Conservation (phyloP, 1,139 yeast genomes). For the Taphrina deformans region DNA sequence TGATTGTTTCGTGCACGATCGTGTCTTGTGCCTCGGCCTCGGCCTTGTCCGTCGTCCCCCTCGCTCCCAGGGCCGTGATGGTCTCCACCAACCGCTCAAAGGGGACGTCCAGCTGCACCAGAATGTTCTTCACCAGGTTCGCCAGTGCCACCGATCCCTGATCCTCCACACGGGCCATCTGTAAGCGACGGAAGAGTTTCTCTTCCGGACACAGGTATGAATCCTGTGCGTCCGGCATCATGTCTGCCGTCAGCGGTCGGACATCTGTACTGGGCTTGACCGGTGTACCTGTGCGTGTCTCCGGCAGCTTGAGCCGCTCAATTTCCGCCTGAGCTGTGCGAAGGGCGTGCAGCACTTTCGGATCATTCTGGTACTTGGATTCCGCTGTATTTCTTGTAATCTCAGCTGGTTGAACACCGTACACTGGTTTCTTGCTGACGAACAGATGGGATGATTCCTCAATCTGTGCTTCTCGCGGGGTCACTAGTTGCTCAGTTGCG, state of each 20-base stretch:
- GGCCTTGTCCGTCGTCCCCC: not conserved
- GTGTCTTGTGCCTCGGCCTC: not conserved
- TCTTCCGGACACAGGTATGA: conserved; percentile 4
- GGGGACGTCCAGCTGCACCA: conserved; percentile 37
- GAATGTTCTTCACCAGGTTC: conserved; percentile 36
- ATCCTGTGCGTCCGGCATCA: conserved; percentile 21
- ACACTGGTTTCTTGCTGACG: not conserved
- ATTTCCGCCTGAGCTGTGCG: conserved; percentile 33
- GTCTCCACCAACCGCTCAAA: conserved; percentile 24
- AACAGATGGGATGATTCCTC: not conserved
- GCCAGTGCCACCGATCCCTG: conserved; percentile 31
- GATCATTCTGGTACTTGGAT: not conserved
- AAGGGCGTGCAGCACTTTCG: not conserved
- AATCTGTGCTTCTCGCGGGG: not conserved
- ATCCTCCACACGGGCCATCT: conserved; percentile 31
- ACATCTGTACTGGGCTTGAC: not conserved
- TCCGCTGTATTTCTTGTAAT: not conserved
- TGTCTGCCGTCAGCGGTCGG: conserved; percentile 12
- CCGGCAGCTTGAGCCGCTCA: not conserved
- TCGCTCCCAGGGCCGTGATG: conserved; percentile 24
- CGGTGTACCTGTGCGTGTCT: not conserved
- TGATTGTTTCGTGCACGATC: conserved; percentile 21
- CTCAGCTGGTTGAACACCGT: not conserved
- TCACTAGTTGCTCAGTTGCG: not conserved
- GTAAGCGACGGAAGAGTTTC: conserved; percentile 32